phyloP scores from a whole-genome alignment of 371 early-diverging fungal species.

The Haplosporangium sp. region DNA sequence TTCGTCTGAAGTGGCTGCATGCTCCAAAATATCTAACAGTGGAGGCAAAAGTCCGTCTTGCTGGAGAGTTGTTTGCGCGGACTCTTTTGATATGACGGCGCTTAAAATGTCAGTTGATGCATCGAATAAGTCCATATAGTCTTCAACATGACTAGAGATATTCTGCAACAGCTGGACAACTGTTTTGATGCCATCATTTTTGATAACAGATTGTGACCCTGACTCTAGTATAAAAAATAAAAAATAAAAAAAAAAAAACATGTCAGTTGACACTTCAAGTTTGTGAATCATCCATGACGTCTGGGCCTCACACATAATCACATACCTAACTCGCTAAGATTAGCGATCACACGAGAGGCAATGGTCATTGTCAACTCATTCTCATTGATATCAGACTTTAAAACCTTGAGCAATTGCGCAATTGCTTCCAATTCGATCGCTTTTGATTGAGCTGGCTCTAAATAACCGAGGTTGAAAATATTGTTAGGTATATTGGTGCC shows the following conservation, averaged over 20 bases:
- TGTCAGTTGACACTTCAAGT: neutral
- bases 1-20: slow-evolving; percentile 53
- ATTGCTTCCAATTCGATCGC: slow-evolving; percentile 58
- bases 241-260: neutral
- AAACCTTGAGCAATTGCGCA: slow-evolving; percentile 49
- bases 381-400: slow-evolving; percentile 57
- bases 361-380: slow-evolving; percentile 55
- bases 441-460: slow-evolving; percentile 62
- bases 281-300: neutral
- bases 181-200: slow-evolving; percentile 25
- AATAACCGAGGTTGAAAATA: neutral
- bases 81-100: slow-evolving; percentile 44
- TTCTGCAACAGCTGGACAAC: slow-evolving; percentile 24
- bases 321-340: slow-evolving; percentile 48
- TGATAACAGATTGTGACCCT: slow-evolving; percentile 28
- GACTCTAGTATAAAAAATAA: slow-evolving; percentile 25
- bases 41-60: slow-evolving; percentile 54
- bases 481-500: neutral
- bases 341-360: slow-evolving; percentile 30
- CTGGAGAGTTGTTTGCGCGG: slow-evolving; percentile 59
- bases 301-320: neutral
- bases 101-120: slow-evolving; percentile 35
- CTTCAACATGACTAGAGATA: slow-evolving; percentile 19
- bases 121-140: slow-evolving; percentile 42
- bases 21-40: slow-evolving; percentile 62